Evolutionary conservation across 768 basidiomycete species (phyloP), one percentile per base, ranked within the genome.

Genomic region (Mycena capillaripes): DNA sequence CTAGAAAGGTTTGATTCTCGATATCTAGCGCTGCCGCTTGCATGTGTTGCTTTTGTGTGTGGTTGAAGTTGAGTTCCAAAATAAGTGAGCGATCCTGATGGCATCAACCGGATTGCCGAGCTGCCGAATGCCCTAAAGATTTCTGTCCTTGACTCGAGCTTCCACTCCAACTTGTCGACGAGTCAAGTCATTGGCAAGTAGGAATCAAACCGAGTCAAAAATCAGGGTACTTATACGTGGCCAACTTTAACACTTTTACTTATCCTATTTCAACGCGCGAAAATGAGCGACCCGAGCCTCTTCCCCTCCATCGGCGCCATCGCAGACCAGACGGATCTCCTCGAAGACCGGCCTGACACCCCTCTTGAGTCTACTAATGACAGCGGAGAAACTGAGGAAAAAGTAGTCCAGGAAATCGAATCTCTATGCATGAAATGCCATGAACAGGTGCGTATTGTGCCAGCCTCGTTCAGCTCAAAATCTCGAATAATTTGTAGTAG

Each of bases 391-490:
- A 80, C 91, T 44, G 92, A 92, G 10, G 92, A 93, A 32, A 86
- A 87, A 64, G 90, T 90, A 0, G 88, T 97, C 12, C 89, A 97
- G 76, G 92, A 95, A 82, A 88, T 99, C 70, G 94, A 96, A 69
- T 97, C 95, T 16, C 84, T 99, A 30, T 99, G 98, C 83, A 97
- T 99, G 95, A 89, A 89, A 80, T 99, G 98, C 79, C 87, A 89
- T 52, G 90, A 98, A 81, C 93, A 98, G 89, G 97, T 95, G 75
- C 80, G 89, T 79, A 50, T 44, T 17, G 29, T 60, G 36, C 44
- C 23, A 44, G n/a, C n/a, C n/a, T 29, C 34, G 36, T 17, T 30
- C 23, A 34, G 21, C 12, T 25, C 46, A 66, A 66, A 72, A 61
- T 73, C 77, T 80, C 71, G 78, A 76, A 63, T 62, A 70, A 71